Base-by-base conservation (phyloP, 768 basidiomycete species). In the Leccinum variicolor region DNA sequence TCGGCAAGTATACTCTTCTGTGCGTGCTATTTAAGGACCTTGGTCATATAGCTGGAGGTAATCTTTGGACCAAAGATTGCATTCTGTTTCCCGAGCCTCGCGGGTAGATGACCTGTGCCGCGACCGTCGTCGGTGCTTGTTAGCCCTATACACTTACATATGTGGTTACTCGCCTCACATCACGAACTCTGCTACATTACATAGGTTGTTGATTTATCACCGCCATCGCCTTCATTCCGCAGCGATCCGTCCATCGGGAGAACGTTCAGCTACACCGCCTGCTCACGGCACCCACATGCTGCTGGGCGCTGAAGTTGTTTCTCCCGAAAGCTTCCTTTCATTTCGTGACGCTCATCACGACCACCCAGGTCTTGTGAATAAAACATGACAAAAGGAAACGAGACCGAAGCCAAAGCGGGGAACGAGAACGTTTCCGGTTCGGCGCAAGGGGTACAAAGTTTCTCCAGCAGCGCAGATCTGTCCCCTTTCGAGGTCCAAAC, bases 11-110 rank as follows among this genome's bases (percentile, higher is more conserved):
- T 55, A 47, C 45, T 17, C 23, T 48, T 39, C 45, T 41, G 25
- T 50, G n/a, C n/a, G n/a, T 47, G 51, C 56, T 63, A 59, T 53
- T 56, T 33, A 45, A 49, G 33, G 23, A 43, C 59, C 58, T 65
- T 73, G 36, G 36, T 71, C 67, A 71, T 65, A 63, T 49, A 57
- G 29, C 50, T 47, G 45, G 50, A 48, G 53, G 48, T 56, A 52
- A 26, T 23, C 49, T 26, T 50, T 46, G 53, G 45, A 39, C 46
- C 54, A 7, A 50, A 52, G 17, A 6, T 49, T 53, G 33, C 23
- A 13, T 17, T n/a, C 4, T 41, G 50, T 10, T 50, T 26, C 8
- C 55, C 41, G 50, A 62, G 59, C 55, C 60, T 62, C 64, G 59
- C 68, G 58, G 62, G 56, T 52, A 50, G 36, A 59, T 55, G 36